Base-by-base conservation (phyloP, 129 eudicot genomes). In the Tanacetum coccineum region DNA sequence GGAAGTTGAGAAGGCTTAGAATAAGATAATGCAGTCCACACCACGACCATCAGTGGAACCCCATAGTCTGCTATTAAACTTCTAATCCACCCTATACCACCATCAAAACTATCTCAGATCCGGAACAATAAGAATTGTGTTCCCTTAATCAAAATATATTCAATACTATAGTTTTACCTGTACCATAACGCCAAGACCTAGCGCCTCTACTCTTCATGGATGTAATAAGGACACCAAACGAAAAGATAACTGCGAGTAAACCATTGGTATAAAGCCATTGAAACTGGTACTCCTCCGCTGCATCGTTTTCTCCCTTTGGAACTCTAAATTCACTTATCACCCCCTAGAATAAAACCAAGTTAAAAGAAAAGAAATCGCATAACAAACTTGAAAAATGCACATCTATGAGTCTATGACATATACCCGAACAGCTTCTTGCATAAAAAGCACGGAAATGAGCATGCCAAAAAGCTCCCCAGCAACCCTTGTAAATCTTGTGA, bases 401-500 rank as follows among this genome's bases (percentile, higher is more conserved):
- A 13, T 2, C 4, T 10, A 13, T 6, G 2, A 6, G 9, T 2
- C 4, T 10, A 13, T 6, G 2, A 6, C 6, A 20, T 50, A 59
- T 47, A 88, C 98, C 91, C 79, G 79, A 78, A 92, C 68, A 51
- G 98, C 98, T 80, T 88, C 95, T 80, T 92, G 95, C 67, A 92
- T 72, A 66, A 92, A 92, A 66, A 92, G 96, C 68, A 92, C 96
- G 6, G 90, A 68, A 73, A 92, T 92, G 45, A 92, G 76, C 96
- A 92, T 92, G 83, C 96, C 96, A 61, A 92, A 92, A 61, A 88
- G 89, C 80, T 92, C 98, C 70, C 96, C 96, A 6, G 98, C 98
- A 22, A 92, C 70, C 85, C 98, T 85, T 19, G 98, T 92, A 60
- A 92, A 92, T 79, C 91, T 83, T 64, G 78, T 70, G 75, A 92